A percentile compares a stretch with the other conserved stretches of the same genome.
These are phyloP conservation scores for Pilobolus umbonatus DNA, from an alignment of 192 early-diverging fungal genomes.

Conservation along the genomic window DNA sequence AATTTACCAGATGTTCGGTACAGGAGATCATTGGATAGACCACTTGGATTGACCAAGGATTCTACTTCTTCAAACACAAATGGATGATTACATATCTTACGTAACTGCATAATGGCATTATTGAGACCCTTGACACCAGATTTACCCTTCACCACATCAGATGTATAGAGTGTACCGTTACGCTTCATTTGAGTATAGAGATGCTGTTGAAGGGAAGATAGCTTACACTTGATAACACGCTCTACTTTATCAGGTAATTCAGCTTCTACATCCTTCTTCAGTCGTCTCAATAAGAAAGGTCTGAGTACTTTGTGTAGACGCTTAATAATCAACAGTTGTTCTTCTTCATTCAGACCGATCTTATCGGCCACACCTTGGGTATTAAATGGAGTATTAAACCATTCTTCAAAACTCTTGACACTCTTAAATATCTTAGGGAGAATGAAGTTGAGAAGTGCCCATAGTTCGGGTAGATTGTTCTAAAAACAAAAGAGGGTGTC, in stretches of 20 bases:
- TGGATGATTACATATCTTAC: slow-evolving; percentile 98
- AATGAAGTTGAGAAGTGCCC: slow-evolving; percentile 95
- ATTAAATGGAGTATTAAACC: slow-evolving; percentile 98
- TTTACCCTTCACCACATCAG: slow-evolving; percentile 59
- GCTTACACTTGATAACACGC: slow-evolving; percentile 85
- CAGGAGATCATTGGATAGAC: slow-evolving; percentile 67
- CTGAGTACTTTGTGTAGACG: slow-evolving; percentile 95
- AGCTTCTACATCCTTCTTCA: slow-evolving; percentile 98
- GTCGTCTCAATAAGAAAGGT: slow-evolving; percentile 91
- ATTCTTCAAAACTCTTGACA: slow-evolving; percentile 97
- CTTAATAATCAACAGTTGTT: slow-evolving; percentile 92
- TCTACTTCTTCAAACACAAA: slow-evolving; percentile 96
- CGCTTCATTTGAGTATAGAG: slow-evolving; percentile 86
- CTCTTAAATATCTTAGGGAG: slow-evolving; percentile 95
- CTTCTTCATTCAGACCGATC: slow-evolving; percentile 97
- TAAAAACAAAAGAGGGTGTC: slow-evolving; percentile 32
- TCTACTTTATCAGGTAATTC: slow-evolving; percentile 98
- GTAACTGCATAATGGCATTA: slow-evolving; percentile 97
- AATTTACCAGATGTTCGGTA: slow-evolving; percentile 93
- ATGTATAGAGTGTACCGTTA: slow-evolving; percentile 66
- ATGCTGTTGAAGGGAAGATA: slow-evolving; percentile 82
- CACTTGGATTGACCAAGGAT: slow-evolving; percentile 67
- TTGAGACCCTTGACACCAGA: slow-evolving; percentile 75
- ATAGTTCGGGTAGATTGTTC: slow-evolving; percentile 97
- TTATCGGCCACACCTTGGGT: slow-evolving; percentile 76